Evolutionary conservation across 2,329 filamentous ascomycete species (phyloP), one percentile per base, ranked within the genome.

Genomic region (Zymoseptoria pseudotritici): DNA sequence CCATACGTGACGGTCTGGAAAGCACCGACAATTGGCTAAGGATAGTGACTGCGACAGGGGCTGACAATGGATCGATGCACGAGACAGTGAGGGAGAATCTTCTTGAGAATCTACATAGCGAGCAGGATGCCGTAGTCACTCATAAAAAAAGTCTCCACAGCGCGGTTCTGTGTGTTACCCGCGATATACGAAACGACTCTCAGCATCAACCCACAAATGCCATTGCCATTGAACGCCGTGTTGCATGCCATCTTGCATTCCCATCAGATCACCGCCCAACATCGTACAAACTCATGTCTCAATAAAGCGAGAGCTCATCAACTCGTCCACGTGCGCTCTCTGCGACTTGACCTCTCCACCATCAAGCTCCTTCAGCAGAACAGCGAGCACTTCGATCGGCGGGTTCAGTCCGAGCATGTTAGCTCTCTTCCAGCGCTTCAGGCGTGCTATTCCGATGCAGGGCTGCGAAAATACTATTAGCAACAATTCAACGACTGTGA

Each of bases 361-460:
- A 4, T 82, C 77, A 69, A 88, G 84, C 70, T 91, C 87, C 70
- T 86, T 87, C 58, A 96, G 69, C 53, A 97, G 76, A 17, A 97
- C 89, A 0, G 91, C 90, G 4, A 97, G 81, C 3, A 97, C 91
- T 74, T 97, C 93, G 24, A 96, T 82, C 0, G 94, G 93, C 1
- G 94, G 94, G 31, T 87, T 82, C n/a, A 99, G 80, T 2, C 88
- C 87, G n/a, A 99, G 79, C 58, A 80, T 81, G 57, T 96, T 82
- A 4, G 94, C 94, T 53, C 94, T 85, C 71, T 89, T 84, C 94
- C 94, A 99, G 36, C 94, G 87, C 77, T 88, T 90, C 67, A 88
- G 78, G 54, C 94, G 86, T 46, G 86, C 77, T 56, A 93, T 90
- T 7, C 94, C 94, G 57, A 96, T 88, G 71, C 90, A 96, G 1